A percentile compares a stretch with the other conserved stretches of the same genome.
These are phyloP conservation scores for Bruguiera parviflora DNA, from an alignment of 345 rosid species.

Conservation along the genomic window DNA sequence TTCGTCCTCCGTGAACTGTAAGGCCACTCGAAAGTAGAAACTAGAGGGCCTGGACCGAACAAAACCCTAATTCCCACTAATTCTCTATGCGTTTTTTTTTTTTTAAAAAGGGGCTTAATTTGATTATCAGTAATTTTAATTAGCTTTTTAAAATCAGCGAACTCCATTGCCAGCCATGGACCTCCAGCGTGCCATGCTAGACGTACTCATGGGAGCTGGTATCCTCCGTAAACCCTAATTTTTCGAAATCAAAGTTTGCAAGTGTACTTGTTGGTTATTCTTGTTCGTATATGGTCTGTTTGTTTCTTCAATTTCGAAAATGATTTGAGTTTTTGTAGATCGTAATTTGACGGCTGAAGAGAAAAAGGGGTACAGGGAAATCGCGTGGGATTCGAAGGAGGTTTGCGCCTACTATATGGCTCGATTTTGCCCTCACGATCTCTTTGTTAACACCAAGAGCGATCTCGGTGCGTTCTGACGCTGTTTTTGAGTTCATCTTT, in stretches of 20 bases:
- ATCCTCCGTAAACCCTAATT: not conserved
- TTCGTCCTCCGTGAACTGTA: too few relatives aligned
- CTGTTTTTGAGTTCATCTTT: not conserved
- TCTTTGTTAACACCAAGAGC: slow-evolving; percentile 93
- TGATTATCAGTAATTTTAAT: not conserved
- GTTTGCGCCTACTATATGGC: slow-evolving; percentile 93
- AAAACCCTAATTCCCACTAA: not conserved
- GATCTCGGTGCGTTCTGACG: slow-evolving; percentile 69
- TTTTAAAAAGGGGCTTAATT: not conserved
- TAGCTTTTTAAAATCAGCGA: not conserved
- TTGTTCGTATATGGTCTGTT: not conserved
- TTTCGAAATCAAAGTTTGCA: not conserved
- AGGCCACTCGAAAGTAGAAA: too few relatives aligned
- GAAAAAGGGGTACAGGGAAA: slow-evolving; percentile 74
- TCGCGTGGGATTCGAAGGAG: slow-evolving; percentile 91
- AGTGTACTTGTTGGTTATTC: not conserved
- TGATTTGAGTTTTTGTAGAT: slow-evolving; percentile 35
- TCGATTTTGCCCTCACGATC: slow-evolving; percentile 96
- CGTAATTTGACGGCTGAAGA: slow-evolving; percentile 90
- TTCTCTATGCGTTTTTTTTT: too few relatives aligned
- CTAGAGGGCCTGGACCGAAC: not conserved
- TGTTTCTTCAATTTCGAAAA: not conserved
- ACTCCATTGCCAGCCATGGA: slow-evolving; percentile 46
- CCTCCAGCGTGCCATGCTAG: slow-evolving; percentile 91
- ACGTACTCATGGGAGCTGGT: slow-evolving; percentile 99